Evolutionary conservation across 305 asterid genomes (phyloP).

Genomic region (Fraxinus albicans): DNA sequence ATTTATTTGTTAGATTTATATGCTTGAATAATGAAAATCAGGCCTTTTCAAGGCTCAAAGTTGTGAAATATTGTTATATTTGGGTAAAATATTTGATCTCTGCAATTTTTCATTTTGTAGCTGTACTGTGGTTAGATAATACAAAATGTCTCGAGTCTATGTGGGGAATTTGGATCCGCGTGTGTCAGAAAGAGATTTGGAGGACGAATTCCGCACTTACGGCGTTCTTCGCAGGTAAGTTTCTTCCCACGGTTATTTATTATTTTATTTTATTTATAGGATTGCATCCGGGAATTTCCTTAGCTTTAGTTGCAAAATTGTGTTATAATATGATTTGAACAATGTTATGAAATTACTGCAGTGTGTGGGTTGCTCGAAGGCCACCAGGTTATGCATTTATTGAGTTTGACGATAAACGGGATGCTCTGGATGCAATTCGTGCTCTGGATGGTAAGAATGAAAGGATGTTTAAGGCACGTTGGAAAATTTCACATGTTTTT

Average conservation of each 20-base stretch:
- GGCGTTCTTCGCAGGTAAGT: slow-evolving; percentile 50
- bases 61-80: not conserved
- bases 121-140: not conserved
- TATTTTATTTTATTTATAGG: not conserved
- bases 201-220: slow-evolving; percentile 52
- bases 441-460: slow-evolving; percentile 47
- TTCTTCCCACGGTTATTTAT: not conserved
- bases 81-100: not conserved
- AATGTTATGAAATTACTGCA: slow-evolving; percentile 1
- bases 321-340: not conserved
- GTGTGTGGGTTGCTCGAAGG: slow-evolving; percentile 65
- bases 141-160: slow-evolving; percentile 47
- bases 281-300: not conserved
- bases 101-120: not conserved
- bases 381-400: slow-evolving; percentile 64
- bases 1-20: not conserved
- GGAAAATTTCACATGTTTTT: not conserved
- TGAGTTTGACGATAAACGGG: slow-evolving; percentile 55
- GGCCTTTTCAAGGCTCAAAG: not conserved
- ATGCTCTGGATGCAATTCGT: slow-evolving; percentile 55
- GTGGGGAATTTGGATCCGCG: slow-evolving; percentile 59
- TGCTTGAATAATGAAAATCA: not conserved
- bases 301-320: not conserved
- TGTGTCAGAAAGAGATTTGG: slow-evolving; percentile 51
- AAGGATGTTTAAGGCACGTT: not conserved